phyloP scores from a whole-genome alignment of 345 rosid genomes.

The Lumnitzera littorea region DNA sequence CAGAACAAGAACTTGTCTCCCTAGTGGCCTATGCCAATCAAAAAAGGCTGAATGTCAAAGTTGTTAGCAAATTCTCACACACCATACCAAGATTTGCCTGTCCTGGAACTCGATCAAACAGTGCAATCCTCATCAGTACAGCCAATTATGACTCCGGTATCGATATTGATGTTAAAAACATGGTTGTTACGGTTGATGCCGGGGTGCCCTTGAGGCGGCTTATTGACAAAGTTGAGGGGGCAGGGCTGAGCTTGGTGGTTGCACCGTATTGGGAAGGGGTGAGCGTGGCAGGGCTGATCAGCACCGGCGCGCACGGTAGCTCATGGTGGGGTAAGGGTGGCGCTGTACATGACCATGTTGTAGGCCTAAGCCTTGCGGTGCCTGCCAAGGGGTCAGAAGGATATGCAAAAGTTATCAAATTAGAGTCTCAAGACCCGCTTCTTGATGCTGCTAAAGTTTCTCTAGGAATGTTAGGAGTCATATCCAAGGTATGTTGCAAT shows the following conservation, averaged over 20 bases:
- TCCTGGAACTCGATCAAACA: conserved; percentile 22
- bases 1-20: conserved; percentile 55
- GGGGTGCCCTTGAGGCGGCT: conserved; percentile 59
- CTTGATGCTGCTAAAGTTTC: conserved; percentile 73
- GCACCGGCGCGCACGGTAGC: conserved; percentile 94
- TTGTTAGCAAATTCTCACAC: conserved; percentile 65
- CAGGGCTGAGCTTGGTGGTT: conserved; percentile 59
- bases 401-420: conserved; percentile 46
- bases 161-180: conserved; percentile 33
- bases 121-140: conserved; percentile 63
- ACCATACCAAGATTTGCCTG: conserved; percentile 84
- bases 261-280: conserved; percentile 96
- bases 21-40: conserved; percentile 54
- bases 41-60: conserved; percentile 56
- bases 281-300: conserved; percentile 72
- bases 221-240: conserved; percentile 57
- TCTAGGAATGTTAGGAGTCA: conserved; percentile 63
- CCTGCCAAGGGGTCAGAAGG: conserved; percentile 52
- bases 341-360: conserved; percentile 84
- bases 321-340: conserved; percentile 95
- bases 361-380: conserved; percentile 55
- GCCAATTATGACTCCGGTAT: conserved; percentile 34
- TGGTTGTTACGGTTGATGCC: conserved; percentile 59
- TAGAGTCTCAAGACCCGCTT: conserved; percentile 48
- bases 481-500: conserved; percentile 61